phyloP scores from a whole-genome alignment of 116 monocot species.

The Posidonia oceanica region DNA sequence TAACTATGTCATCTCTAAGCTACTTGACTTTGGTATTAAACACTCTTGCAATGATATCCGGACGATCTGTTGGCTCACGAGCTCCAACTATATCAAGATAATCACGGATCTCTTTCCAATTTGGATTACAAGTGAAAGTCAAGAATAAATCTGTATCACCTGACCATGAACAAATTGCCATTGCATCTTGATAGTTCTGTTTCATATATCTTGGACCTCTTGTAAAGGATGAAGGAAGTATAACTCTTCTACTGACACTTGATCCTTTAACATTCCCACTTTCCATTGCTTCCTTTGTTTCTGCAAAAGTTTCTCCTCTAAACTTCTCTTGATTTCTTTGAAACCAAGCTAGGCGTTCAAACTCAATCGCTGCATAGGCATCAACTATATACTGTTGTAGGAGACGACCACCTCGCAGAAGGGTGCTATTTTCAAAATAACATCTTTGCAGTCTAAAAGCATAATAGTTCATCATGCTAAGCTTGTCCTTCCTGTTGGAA shows the following conservation, averaged over 20 bases:
- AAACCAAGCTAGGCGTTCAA: too few species aligned
- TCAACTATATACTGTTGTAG: too few species aligned
- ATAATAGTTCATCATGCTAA: too few species aligned
- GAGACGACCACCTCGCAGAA: too few species aligned
- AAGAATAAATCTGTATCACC: slow-evolving; percentile 3
- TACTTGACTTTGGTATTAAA: slow-evolving; percentile 4
- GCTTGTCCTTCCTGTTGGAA: too few species aligned
- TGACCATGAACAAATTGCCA: slow-evolving; percentile 8
- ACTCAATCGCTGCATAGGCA: too few species aligned
- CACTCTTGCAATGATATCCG: slow-evolving; percentile 2
- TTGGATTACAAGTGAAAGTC: neutral
- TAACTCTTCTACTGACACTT: neutral
- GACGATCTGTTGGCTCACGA: neutral
- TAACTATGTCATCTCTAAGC: neutral
- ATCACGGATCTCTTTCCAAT: neutral
- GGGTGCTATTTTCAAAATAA: too few species aligned
- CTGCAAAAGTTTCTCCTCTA: too few species aligned
- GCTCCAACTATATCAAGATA: neutral
- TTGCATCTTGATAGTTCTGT: slow-evolving; percentile 25
- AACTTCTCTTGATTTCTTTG: too few species aligned
- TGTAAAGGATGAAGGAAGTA: neutral
- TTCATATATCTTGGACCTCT: slow-evolving; percentile 14
- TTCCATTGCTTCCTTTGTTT: too few species aligned
- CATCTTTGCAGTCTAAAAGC: too few species aligned
- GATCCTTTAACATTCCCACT: too few species aligned